These are phyloP conservation scores for Apiotrichum sp. DNA, from an alignment of 1,284 basidiomycete species.

Conservation along the genomic window DNA sequence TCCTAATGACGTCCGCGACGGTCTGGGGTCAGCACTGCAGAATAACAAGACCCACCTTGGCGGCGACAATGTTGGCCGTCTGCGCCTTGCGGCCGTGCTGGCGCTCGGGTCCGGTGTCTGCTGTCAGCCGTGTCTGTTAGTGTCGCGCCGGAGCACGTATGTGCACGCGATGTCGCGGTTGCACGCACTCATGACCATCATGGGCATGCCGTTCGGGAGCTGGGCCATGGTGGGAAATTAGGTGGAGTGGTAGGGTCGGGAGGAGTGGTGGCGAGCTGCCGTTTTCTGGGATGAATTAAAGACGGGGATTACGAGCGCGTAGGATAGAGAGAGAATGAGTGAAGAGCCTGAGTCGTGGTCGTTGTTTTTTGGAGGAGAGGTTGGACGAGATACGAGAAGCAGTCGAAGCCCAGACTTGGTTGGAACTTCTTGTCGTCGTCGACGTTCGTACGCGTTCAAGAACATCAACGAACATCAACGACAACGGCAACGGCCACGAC, in stretches of 20 bases:
- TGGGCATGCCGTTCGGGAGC: slow-evolving; percentile 39
- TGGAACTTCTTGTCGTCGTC: neutral
- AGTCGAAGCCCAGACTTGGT: neutral
- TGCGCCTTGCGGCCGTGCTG: slow-evolving; percentile 93
- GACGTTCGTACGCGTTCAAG: neutral
- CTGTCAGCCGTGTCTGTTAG: slow-evolving; percentile 13
- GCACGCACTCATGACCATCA: slow-evolving; percentile 51
- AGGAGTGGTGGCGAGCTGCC: too few species aligned
- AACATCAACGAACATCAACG: slow-evolving; percentile 8
- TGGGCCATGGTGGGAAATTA: neutral
- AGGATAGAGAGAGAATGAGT: too few species aligned
- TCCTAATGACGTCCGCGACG: slow-evolving; percentile 97
- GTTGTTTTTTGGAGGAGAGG: neutral
- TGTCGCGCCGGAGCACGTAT: too few species aligned
- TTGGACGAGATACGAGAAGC: too few species aligned
- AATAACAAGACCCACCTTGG: slow-evolving; percentile 62
- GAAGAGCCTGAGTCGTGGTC: neutral
- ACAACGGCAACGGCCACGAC: neutral
- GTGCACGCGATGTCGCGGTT: neutral
- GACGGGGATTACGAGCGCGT: too few species aligned
- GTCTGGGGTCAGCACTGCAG: slow-evolving; percentile 55
- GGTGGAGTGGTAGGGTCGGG: neutral
- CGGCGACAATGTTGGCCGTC: slow-evolving; percentile 93
- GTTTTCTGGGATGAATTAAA: neutral
- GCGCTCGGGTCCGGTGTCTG: slow-evolving; percentile 87